phyloP scores from a whole-genome alignment of 1,284 basidiomycete species.

The Melampsora americana region DNA sequence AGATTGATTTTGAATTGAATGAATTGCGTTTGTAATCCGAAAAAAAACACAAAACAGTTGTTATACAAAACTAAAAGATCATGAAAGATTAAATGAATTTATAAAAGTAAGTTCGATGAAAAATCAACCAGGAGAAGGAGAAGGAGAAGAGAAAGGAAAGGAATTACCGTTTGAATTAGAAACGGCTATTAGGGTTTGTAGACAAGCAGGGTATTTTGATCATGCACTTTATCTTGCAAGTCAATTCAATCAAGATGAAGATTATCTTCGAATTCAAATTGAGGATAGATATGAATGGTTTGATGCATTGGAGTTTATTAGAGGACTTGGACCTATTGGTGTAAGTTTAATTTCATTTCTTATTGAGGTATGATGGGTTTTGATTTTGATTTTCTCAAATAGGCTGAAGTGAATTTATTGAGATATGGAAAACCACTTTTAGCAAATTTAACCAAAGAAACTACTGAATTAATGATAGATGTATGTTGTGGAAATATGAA shows the following conservation, averaged over 20 bases:
- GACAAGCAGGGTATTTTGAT: slow-evolving; percentile 91
- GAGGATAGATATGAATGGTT: slow-evolving; percentile 80
- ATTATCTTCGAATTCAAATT: slow-evolving; percentile 88
- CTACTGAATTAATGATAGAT: slow-evolving; percentile 85
- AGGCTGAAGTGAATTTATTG: slow-evolving; percentile 54
- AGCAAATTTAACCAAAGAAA: slow-evolving; percentile 74
- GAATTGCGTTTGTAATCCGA: too few relatives aligned
- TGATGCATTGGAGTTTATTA: slow-evolving; percentile 77
- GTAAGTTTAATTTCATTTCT: slow-evolving; percentile 59
- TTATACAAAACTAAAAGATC: slow-evolving; percentile 93
- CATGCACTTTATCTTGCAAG: slow-evolving; percentile 91
- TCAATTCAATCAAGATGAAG: slow-evolving; percentile 84
- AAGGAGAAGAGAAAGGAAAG: slow-evolving; percentile 12
- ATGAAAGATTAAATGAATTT: slow-evolving; percentile 80
- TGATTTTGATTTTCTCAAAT: slow-evolving; percentile 58
- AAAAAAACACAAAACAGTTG: slow-evolving; percentile 63
- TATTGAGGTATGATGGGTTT: slow-evolving; percentile 12
- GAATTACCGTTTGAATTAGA: slow-evolving; percentile 92
- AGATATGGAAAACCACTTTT: slow-evolving; percentile 62
- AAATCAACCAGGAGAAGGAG: slow-evolving; percentile 48
- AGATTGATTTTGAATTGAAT: too few relatives aligned
- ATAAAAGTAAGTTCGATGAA: slow-evolving; percentile 68
- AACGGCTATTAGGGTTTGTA: slow-evolving; percentile 91
- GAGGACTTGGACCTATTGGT: slow-evolving; percentile 70
- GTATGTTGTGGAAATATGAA: slow-evolving; percentile 69